phyloP scores from a whole-genome alignment of 805 yeast species.

The Blastobotrys robertii region DNA sequence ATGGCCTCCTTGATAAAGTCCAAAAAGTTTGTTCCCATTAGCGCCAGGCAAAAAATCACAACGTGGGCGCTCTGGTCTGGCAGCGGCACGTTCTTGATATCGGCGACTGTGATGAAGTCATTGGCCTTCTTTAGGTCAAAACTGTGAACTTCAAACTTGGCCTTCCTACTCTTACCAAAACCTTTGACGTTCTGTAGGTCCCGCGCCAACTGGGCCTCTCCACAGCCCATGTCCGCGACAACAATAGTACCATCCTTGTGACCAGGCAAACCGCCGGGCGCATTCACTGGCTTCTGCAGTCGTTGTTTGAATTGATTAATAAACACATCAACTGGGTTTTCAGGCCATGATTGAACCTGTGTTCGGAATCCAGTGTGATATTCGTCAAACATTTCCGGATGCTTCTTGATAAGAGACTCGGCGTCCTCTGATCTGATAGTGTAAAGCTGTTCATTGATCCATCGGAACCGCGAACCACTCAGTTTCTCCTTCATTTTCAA shows the following conservation, averaged over 20 bases:
- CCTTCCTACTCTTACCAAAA: slow-evolving; percentile 27
- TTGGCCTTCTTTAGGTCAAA: slow-evolving; percentile 89
- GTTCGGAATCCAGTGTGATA: slow-evolving; percentile 92
- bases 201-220: slow-evolving; percentile 81
- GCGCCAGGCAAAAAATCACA: slow-evolving; percentile 87
- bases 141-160: slow-evolving; percentile 58
- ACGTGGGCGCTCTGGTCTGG: slow-evolving; percentile 68
- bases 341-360: slow-evolving; percentile 97
- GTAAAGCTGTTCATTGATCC: slow-evolving; percentile 97
- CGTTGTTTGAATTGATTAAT: slow-evolving; percentile 53
- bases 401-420: slow-evolving; percentile 56
- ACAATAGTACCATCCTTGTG: slow-evolving; percentile 49
- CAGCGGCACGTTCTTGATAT: slow-evolving; percentile 82
- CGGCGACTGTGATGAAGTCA: slow-evolving; percentile 91
- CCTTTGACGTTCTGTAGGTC: slow-evolving; percentile 41
- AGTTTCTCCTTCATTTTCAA: slow-evolving; percentile 92
- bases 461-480: slow-evolving; percentile 90
- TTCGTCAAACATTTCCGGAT: slow-evolving; percentile 85
- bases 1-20: slow-evolving; percentile 88
- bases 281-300: slow-evolving; percentile 57
- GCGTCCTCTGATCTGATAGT: slow-evolving; percentile 78
- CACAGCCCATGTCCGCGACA: slow-evolving; percentile 98
- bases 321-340: slow-evolving; percentile 91
- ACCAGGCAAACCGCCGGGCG: slow-evolving; percentile 90
- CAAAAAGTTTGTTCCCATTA: slow-evolving; percentile 95